Percentiles rank a stretch among this genome's conserved stretches.
phyloP scores from a whole-genome alignment of 331 rosid species.

The Rosa hybrid region DNA sequence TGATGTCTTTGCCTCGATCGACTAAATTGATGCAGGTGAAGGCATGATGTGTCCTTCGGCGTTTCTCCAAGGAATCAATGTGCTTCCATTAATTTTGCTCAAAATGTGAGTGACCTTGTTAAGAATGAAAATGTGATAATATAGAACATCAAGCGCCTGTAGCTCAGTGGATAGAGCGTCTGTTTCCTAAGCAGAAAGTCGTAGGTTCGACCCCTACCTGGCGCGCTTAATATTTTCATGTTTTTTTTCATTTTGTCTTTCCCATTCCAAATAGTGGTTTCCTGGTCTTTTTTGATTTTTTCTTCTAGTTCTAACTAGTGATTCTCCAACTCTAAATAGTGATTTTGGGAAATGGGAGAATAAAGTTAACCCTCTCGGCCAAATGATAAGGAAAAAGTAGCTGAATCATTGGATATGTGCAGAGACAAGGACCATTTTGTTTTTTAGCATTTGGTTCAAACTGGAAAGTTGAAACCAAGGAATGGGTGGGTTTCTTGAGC shows the following conservation, averaged over 20 bases:
- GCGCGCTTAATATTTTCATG: conserved; percentile 39
- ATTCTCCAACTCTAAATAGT: background rate
- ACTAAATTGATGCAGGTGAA: background rate
- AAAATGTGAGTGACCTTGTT: too few relatives aligned
- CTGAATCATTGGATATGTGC: background rate
- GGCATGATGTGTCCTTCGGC: background rate
- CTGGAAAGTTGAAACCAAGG: background rate
- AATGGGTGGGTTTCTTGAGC: background rate
- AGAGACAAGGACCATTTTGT: background rate
- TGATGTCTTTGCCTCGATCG: background rate
- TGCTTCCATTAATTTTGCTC: background rate
- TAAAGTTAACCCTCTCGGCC: background rate
- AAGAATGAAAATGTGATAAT: too few relatives aligned
- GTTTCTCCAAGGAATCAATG: background rate
- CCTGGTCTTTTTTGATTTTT: background rate
- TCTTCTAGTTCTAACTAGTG: too few relatives aligned
- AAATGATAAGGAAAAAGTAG: background rate
- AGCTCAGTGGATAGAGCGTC: conserved; percentile 99
- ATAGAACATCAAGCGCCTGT: conserved; percentile 49
- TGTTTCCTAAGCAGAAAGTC: conserved; percentile 98
- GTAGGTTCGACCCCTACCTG: conserved; percentile 98
- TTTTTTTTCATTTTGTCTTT: too few relatives aligned
- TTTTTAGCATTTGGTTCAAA: background rate
- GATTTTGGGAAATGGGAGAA: background rate
- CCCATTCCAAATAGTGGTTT: too few relatives aligned